phyloP scores from a whole-genome alignment of 495 filamentous ascomycete genomes.

The Lasiosphaeria miniovina region DNA sequence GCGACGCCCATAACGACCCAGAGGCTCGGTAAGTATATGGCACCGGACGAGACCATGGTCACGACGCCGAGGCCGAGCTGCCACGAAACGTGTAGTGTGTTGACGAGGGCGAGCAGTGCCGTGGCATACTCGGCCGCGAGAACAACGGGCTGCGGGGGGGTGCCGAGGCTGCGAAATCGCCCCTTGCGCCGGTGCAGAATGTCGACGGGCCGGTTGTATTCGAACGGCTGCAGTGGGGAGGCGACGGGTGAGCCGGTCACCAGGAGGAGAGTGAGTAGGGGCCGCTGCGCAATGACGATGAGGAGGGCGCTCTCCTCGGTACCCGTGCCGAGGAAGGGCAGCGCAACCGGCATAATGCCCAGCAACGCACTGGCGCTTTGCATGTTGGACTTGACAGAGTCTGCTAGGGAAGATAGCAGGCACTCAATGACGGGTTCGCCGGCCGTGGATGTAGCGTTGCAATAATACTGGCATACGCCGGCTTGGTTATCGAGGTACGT shows the following conservation, averaged over 20 bases:
- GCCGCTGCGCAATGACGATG: conserved; percentile 17
- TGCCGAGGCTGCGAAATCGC: conserved; percentile 12
- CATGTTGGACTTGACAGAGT: conserved; percentile 30
- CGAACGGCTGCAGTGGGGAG: conserved; percentile 19
- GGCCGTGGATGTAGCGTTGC: conserved; percentile 4
- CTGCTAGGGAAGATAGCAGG: conserved; percentile 21
- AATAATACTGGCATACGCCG: neutral
- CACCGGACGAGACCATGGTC: conserved; percentile 19
- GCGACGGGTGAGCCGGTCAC: conserved; percentile 22
- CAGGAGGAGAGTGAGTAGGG: conserved; percentile 22
- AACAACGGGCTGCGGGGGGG: conserved; percentile 10
- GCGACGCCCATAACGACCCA: conserved; percentile 20
- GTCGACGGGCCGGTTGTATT: conserved; percentile 20
- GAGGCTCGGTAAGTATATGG: conserved; percentile 15
- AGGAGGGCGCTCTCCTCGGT: conserved; percentile 21
- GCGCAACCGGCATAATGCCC: conserved; percentile 26
- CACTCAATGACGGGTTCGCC: conserved; percentile 24
- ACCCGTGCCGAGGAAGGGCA: conserved; percentile 24
- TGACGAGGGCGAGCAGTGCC: conserved; percentile 8
- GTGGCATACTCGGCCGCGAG: conserved; percentile 20
- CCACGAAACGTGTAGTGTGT: neutral
- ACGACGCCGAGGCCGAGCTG: conserved; percentile 23
- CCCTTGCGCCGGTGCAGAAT: conserved; percentile 8
- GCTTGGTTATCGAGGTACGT: neutral
- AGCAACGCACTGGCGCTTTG: conserved; percentile 26